These are phyloP conservation scores for Spergularia bocconei DNA, from an alignment of 148 eudicot species.

Conservation along the genomic window DNA sequence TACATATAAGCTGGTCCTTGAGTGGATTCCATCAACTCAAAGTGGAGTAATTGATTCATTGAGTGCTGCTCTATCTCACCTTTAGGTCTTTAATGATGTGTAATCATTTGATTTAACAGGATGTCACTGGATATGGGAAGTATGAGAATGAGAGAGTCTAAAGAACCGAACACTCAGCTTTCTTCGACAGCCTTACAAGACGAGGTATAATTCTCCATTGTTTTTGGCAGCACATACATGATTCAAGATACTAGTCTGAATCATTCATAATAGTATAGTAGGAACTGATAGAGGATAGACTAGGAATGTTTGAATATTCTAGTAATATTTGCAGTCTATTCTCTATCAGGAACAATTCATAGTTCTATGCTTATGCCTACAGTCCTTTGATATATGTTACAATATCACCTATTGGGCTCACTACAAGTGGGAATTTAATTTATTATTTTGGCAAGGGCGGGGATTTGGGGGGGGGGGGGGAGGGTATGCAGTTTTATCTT, in stretches of 20 bases:
- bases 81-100: background rate
- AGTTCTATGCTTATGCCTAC: background rate
- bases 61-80: background rate
- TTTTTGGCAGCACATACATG: background rate
- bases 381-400: background rate
- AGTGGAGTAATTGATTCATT: background rate
- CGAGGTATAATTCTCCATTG: constrained; percentile 49
- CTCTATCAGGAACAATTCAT: background rate
- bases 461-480: background rate
- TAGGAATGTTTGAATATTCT: too few relatives aligned
- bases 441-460: too few relatives aligned
- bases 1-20: background rate
- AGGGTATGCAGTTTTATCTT: background rate
- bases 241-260: background rate
- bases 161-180: constrained; percentile 49
- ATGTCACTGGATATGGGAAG: constrained; percentile 78
- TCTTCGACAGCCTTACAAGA: constrained; percentile 84
- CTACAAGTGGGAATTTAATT: background rate
- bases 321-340: too few relatives aligned
- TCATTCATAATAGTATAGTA: too few relatives aligned
- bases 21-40: background rate
- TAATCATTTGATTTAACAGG: constrained; percentile 39
- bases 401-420: background rate
- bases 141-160: constrained; percentile 61
- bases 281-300: too few relatives aligned